These are phyloP conservation scores for Bryoglossum gracile DNA, from an alignment of 495 filamentous ascomycete genomes.

Conservation along the genomic window DNA sequence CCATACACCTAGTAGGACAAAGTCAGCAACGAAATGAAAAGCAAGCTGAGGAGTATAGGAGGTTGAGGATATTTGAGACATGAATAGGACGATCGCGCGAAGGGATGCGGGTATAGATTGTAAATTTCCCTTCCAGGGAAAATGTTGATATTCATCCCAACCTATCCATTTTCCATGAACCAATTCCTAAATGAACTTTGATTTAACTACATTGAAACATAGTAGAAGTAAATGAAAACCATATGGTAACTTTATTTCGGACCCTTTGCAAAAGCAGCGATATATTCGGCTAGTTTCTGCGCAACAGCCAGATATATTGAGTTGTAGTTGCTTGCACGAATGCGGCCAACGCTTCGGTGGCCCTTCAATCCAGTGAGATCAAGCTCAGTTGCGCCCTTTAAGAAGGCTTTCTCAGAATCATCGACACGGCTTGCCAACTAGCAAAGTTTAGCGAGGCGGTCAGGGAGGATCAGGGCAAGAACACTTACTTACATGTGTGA, in stretches of 20 bases:
- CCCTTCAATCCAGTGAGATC: conserved; percentile 70
- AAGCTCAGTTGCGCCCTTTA: conserved; percentile 57
- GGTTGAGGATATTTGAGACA: no score
- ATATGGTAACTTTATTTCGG: conserved; percentile 1
- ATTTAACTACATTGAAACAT: not conserved
- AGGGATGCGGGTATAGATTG: no score
- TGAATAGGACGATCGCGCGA: no score
- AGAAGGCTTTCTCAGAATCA: conserved; percentile 65
- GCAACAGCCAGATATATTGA: conserved; percentile 51
- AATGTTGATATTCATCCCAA: no score
- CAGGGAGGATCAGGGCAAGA: not conserved
- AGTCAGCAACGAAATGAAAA: no score
- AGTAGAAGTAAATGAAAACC: not conserved
- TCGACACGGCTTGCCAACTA: conserved; percentile 13
- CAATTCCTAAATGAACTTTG: not conserved
- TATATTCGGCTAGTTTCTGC: conserved; percentile 51
- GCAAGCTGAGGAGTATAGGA: no score
- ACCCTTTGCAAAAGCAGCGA: conserved; percentile 46
- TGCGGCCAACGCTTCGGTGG: conserved; percentile 65
- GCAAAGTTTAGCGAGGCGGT: not conserved
- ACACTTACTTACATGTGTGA: not conserved
- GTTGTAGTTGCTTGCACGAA: conserved; percentile 59
- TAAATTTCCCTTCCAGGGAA: no score
- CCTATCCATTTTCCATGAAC: not conserved
- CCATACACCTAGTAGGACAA: no score